These are phyloP conservation scores for Xylaria curta DNA, from an alignment of 495 filamentous ascomycete genomes.

Conservation along the genomic window DNA sequence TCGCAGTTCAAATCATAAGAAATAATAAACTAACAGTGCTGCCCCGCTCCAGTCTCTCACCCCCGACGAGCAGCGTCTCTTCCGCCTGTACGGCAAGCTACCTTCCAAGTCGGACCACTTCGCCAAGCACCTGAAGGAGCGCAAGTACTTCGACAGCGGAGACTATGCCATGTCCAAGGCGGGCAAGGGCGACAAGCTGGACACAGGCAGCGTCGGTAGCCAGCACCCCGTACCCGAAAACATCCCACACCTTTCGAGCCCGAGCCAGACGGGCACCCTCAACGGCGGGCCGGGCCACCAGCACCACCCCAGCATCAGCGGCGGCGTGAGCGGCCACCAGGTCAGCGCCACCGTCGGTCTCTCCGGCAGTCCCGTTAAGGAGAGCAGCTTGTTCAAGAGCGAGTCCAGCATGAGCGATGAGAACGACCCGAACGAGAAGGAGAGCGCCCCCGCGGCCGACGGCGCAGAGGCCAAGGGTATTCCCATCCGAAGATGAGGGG, in stretches of 20 bases:
- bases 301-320: conserved; percentile 53
- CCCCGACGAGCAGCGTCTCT: conserved; percentile 91
- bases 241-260: conserved; percentile 89
- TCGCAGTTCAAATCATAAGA: neutral
- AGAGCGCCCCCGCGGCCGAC: conserved; percentile 24
- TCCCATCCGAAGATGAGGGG: conserved; percentile 63
- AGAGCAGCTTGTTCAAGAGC: conserved; percentile 80
- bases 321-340: conserved; percentile 44
- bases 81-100: conserved; percentile 95
- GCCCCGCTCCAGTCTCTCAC: conserved; percentile 69
- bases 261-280: conserved; percentile 56
- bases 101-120: conserved; percentile 95
- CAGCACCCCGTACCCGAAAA: conserved; percentile 95
- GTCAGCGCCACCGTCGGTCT: conserved; percentile 41
- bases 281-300: conserved; percentile 50
- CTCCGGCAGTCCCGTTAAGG: conserved; percentile 83
- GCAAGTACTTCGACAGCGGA: conserved; percentile 98
- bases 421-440: conserved; percentile 47
- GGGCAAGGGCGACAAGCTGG: conserved; percentile 93
- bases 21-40: conserved; percentile 23
- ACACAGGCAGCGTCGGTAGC: conserved; percentile 89
- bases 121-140: conserved; percentile 97
- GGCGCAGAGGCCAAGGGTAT: conserved; percentile 56
- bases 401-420: conserved; percentile 75
- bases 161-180: conserved; percentile 99